Evolutionary conservation across 2,329 filamentous ascomycete genomes (phyloP).

Genomic region (Orbilia ellipsospora): DNA sequence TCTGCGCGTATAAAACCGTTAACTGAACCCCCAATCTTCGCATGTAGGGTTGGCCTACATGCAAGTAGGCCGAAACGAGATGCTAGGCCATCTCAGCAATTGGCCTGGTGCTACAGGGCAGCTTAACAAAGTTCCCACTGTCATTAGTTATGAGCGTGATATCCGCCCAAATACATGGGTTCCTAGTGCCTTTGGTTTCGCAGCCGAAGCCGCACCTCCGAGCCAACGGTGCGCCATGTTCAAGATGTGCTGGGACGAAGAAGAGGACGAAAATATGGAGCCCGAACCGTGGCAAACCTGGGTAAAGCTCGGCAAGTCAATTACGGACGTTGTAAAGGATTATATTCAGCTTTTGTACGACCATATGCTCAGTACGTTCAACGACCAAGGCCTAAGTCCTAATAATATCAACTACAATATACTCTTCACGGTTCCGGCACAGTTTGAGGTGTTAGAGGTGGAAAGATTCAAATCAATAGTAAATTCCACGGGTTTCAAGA

Average conservation of each 20-base stretch:
- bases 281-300: conserved; percentile 21
- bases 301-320: conserved; percentile 30
- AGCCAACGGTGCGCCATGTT: conserved; percentile 38
- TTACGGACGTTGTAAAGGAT: conserved; percentile 34
- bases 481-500: conserved; percentile 25
- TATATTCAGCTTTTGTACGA: conserved; percentile 34
- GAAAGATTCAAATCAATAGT: conserved; percentile 38
- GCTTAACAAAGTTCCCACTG: conserved; percentile 44
- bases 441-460: conserved; percentile 43
- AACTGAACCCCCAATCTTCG: background rate
- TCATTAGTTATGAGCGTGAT: conserved; percentile 26
- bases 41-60: conserved; percentile 32
- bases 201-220: conserved; percentile 21
- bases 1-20: background rate
- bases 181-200: conserved; percentile 37
- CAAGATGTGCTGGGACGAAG: conserved; percentile 40
- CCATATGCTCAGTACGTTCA: conserved; percentile 35
- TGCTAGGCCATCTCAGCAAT: conserved; percentile 32
- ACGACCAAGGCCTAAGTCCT: conserved; percentile 32
- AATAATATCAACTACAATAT: conserved; percentile 43
- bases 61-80: conserved; percentile 37
- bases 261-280: background rate
- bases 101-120: conserved; percentile 41
- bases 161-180: background rate
- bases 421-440: conserved; percentile 43